These are phyloP conservation scores for Trichoderma atroviride DNA, from an alignment of 2,329 filamentous ascomycete genomes.

Conservation along the genomic window DNA sequence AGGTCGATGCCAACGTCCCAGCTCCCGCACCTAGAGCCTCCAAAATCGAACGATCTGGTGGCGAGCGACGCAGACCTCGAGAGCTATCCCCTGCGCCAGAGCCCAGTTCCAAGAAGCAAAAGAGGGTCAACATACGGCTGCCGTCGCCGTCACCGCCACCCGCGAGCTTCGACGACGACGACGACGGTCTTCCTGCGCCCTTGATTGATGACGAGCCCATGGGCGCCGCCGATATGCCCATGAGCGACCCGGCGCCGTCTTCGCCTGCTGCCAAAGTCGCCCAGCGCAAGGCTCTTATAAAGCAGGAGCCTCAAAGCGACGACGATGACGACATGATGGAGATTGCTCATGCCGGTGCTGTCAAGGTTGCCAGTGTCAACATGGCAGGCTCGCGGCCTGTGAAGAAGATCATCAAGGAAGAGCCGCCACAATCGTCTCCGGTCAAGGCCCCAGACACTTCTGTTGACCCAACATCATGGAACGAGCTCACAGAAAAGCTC, in stretches of 20 bases:
- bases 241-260: conserved; percentile 84
- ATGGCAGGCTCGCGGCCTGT: conserved; percentile 73
- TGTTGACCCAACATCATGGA: conserved; percentile 86
- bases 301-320: conserved; percentile 59
- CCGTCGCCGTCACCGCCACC: conserved; percentile 50
- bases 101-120: conserved; percentile 59
- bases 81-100: conserved; percentile 73
- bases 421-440: conserved; percentile 71
- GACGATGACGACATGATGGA: conserved; percentile 86
- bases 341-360: conserved; percentile 73
- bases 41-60: conserved; percentile 66
- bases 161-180: conserved; percentile 51
- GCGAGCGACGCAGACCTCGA: conserved; percentile 76
- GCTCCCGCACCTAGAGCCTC: conserved; percentile 56
- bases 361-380: conserved; percentile 75
- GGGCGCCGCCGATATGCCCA: conserved; percentile 58
- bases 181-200: conserved; percentile 57
- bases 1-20: conserved; percentile 78
- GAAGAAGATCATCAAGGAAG: conserved; percentile 71
- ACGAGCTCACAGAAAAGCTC: conserved; percentile 79
- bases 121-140: conserved; percentile 53
- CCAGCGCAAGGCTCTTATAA: conserved; percentile 65
- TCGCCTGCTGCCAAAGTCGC: conserved; percentile 82
- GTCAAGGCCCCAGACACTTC: conserved; percentile 59
- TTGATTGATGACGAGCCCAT: conserved; percentile 63